Base-by-base conservation (phyloP, 441 rosid genomes). In the Gossypium aridum region DNA sequence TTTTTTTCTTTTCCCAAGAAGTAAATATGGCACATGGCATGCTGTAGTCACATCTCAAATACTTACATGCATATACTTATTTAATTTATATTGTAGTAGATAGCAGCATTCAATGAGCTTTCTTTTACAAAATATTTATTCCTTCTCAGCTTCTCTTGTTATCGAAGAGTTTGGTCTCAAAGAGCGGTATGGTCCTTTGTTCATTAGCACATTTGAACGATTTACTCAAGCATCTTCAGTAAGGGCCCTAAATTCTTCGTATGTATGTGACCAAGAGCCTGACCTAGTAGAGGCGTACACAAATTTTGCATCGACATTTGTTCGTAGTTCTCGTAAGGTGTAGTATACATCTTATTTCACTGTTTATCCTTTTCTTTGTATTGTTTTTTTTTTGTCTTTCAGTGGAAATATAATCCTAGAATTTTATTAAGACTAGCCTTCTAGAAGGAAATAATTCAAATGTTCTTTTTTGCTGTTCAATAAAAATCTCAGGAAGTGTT, bases 231-330 rank as follows among this genome's bases (percentile, higher is more conserved):
- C 97, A 73, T 78, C 96, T 76, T 93, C 98, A 19, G 85, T 95
- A 47, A 83, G 89, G 90, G 92, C 92, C 70, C 90, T 95, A 69
- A 93, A 88, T 81, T 95, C 98, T 57, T 93, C 99, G 39, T 95
- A 95, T 74, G 83, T 95, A 83, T 95, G 99, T 76, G 99, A 95
- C 82, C 98, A 93, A 89, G 99, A 95, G 81, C 99, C 99, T 23
- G 99, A 93, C 85, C 82, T 95, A 77, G 99, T 93, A 81, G 99
- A 93, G 87, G 97, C 98, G 72, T 95, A 91, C 80, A 85, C 92
- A 79, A 93, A 89, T 87, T 93, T 95, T 55, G 98, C 98, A 66
- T 88, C 92, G 64, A 84, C 90, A 31, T 84, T 89, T 78, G 86
- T 93, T 70, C 96, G 91, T 67, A 85, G 91, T 79, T 81, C 90